phyloP scores from a whole-genome alignment of 2,329 filamentous ascomycete species.

The Hymenoscyphus fructigenus region DNA sequence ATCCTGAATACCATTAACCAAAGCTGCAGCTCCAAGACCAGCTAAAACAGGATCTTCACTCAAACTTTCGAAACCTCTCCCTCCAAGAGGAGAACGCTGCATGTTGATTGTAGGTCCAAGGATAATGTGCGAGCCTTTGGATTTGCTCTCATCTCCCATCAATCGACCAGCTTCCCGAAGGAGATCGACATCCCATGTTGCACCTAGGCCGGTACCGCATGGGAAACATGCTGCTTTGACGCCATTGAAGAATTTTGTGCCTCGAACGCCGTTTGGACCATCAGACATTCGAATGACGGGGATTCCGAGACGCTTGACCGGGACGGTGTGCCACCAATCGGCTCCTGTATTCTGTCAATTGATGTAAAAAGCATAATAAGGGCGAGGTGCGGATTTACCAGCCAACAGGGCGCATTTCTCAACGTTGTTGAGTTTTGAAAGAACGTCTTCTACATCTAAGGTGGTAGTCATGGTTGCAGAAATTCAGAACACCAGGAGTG shows the following conservation, averaged over 20 bases:
- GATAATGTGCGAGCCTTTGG: slow-evolving; percentile 69
- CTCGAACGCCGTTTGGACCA: slow-evolving; percentile 39
- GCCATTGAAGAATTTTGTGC: slow-evolving; percentile 38
- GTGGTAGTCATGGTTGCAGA: slow-evolving; percentile 45
- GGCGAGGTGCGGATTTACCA: slow-evolving; percentile 36
- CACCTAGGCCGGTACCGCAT: slow-evolving; percentile 50
- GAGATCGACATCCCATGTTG: slow-evolving; percentile 65
- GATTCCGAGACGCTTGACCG: slow-evolving; percentile 26
- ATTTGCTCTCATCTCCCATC: slow-evolving; percentile 65
- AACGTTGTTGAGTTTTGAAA: slow-evolving; percentile 52
- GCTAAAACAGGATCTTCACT: slow-evolving; percentile 49
- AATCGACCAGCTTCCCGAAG: slow-evolving; percentile 62
- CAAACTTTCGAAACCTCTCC: slow-evolving; percentile 49
- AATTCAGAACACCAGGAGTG: background rate
- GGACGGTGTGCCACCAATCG: slow-evolving; percentile 36
- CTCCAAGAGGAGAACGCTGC: slow-evolving; percentile 48
- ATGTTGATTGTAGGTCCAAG: slow-evolving; percentile 63
- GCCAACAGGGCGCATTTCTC: slow-evolving; percentile 56
- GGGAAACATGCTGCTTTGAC: slow-evolving; percentile 47
- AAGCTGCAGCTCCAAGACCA: slow-evolving; percentile 44
- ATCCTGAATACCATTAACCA: slow-evolving; percentile 46
- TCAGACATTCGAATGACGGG: slow-evolving; percentile 38
- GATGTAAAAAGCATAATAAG: background rate
- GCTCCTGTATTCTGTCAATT: slow-evolving; percentile 22
- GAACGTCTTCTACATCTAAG: slow-evolving; percentile 53